Evolutionary conservation across 2,329 filamentous ascomycete genomes (phyloP).

Genomic region (Calcarisporium arbuscula): DNA sequence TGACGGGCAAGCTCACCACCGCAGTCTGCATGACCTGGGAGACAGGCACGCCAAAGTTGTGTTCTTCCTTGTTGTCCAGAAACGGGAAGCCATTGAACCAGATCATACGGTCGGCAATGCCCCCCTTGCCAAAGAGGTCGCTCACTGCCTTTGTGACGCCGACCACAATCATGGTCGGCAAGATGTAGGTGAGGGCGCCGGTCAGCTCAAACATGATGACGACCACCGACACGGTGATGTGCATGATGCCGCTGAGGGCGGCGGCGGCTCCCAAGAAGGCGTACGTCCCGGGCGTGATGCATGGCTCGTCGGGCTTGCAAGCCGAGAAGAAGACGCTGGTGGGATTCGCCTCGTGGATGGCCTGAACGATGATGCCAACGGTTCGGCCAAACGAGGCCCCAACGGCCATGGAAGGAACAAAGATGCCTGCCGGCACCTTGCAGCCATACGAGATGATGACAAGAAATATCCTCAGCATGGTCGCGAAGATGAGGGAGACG

Average conservation of each 20-base stretch:
- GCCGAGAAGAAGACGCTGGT: slow-evolving; percentile 77
- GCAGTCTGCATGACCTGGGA: slow-evolving; percentile 81
- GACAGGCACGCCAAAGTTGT: slow-evolving; percentile 91
- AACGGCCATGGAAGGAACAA: slow-evolving; percentile 96
- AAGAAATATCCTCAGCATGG: slow-evolving; percentile 70
- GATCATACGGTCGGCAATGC: slow-evolving; percentile 97
- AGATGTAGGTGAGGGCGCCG: slow-evolving; percentile 91
- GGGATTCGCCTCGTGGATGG: slow-evolving; percentile 78
- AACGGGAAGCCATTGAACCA: slow-evolving; percentile 98
- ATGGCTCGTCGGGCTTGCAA: slow-evolving; percentile 85
- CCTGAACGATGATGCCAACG: slow-evolving; percentile 90
- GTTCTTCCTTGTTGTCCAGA: slow-evolving; percentile 94
- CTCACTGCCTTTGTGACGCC: slow-evolving; percentile 92
- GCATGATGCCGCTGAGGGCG: slow-evolving; percentile 93
- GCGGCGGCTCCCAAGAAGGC: slow-evolving; percentile 91
- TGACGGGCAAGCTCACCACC: slow-evolving; percentile 66
- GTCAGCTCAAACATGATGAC: slow-evolving; percentile 99
- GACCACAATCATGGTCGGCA: slow-evolving; percentile 98
- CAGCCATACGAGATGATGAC: slow-evolving; percentile 96
- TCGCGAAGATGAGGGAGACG: slow-evolving; percentile 70
- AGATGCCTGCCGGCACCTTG: slow-evolving; percentile 96
- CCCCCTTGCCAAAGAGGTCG: slow-evolving; percentile 87
- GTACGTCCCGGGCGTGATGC: slow-evolving; percentile 96
- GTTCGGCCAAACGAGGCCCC: slow-evolving; percentile 90
- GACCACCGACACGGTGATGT: slow-evolving; percentile 91